phyloP scores from a whole-genome alignment of 1,284 basidiomycete species.

The Sanghuangporus weigelae region DNA sequence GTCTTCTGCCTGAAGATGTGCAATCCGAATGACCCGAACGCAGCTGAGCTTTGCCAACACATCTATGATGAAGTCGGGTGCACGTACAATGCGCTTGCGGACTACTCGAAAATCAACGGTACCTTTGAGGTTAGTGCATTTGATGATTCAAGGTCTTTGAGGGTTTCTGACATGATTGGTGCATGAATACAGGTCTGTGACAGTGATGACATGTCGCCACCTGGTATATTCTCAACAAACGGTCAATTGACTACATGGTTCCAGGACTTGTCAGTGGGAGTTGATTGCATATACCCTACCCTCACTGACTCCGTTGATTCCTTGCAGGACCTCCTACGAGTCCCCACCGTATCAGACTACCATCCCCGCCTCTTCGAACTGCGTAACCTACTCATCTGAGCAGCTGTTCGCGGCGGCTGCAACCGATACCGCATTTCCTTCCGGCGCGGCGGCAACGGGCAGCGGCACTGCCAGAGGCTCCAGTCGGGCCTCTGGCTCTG shows the following conservation, averaged over 20 bases:
- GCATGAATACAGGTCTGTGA: conserved; percentile 21
- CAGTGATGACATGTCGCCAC: conserved; percentile 27
- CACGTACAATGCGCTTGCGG: conserved; percentile 18
- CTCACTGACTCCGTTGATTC: neutral
- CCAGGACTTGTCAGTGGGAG: conserved; percentile 9
- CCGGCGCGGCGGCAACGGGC: conserved; percentile 3
- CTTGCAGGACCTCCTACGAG: neutral
- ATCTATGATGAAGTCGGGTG: conserved; percentile 22
- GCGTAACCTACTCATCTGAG: conserved; percentile 30
- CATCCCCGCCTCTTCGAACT: conserved; percentile 31
- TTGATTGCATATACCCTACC: neutral
- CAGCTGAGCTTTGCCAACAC: conserved; percentile 18
- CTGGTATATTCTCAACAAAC: conserved; percentile 18
- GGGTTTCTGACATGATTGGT: neutral
- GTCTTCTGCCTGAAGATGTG: conserved; percentile 21
- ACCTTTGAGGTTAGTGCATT: conserved; percentile 21
- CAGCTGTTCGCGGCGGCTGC: conserved; percentile 29
- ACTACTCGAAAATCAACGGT: conserved; percentile 20
- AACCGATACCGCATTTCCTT: conserved; percentile 12
- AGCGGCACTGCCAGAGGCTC: conserved; percentile 9
- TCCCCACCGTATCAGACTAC: conserved; percentile 31
- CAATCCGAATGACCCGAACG: conserved; percentile 16
- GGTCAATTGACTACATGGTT: conserved; percentile 18
- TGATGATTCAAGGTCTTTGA: neutral
- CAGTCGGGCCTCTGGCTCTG: neutral